These are phyloP conservation scores for Cryptococcus wingfieldii DNA, from an alignment of 1,284 basidiomycete genomes.

Conservation along the genomic window DNA sequence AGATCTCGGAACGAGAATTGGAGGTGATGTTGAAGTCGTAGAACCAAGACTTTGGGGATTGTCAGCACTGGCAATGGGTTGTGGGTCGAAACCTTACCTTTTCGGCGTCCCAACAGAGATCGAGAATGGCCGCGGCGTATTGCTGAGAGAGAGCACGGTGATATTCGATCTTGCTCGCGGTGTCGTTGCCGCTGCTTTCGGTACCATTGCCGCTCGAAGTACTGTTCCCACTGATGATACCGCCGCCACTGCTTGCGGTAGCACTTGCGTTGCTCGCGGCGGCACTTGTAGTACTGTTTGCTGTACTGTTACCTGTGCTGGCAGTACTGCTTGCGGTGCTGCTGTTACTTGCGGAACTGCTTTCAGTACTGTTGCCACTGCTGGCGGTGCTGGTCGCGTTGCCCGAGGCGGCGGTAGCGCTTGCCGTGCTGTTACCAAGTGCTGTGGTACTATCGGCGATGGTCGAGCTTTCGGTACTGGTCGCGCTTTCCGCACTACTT, in stretches of 20 bases:
- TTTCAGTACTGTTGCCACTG: not conserved
- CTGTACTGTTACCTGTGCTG: not conserved
- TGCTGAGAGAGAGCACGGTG: conserved; percentile 61
- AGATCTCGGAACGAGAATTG: conserved; percentile 61
- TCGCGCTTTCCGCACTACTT: too few relatives aligned
- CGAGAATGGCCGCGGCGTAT: conserved; percentile 67
- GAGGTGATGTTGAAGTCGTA: conserved; percentile 65
- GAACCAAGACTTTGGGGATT: conserved; percentile 55
- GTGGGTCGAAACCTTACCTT: conserved; percentile 47
- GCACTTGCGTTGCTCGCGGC: conserved; percentile 6
- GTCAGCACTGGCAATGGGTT: conserved; percentile 49
- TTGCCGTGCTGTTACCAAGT: conserved; percentile 5
- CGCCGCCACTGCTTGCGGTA: not conserved
- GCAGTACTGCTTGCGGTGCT: not conserved
- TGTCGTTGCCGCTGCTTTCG: not conserved
- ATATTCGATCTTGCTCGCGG: conserved; percentile 41
- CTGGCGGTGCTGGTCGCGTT: too few relatives aligned
- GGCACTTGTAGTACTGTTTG: conserved; percentile 2
- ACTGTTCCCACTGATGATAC: too few relatives aligned
- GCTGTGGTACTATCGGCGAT: not conserved
- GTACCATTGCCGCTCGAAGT: not conserved
- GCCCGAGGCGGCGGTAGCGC: not conserved
- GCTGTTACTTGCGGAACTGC: not conserved
- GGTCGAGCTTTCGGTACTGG: not conserved
- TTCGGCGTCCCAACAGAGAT: conserved; percentile 75